Base-by-base conservation (phyloP, 768 basidiomycete species). In the Lactarius pseudohatsudake region DNA sequence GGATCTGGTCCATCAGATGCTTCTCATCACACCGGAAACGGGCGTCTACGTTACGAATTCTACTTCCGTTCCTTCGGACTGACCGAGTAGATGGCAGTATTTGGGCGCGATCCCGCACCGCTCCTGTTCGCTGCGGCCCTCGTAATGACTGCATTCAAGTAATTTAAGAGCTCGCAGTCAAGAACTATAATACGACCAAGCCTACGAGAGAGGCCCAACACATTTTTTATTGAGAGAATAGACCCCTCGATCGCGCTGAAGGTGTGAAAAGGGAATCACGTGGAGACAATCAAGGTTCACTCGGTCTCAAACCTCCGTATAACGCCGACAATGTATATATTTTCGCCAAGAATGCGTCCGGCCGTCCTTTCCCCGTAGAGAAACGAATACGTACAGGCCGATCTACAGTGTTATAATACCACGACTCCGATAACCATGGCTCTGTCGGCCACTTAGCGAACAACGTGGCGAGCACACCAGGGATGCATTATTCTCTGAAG, bases 1-100 rank as follows among this genome's bases (percentile, higher is more conserved):
- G n/a, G 58, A 64, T 64, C 62, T 64, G 53, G 62, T 8, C 66
- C 61, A 67, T 67, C 66, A 62, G 38, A 66, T 5, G 57, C 57
- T 67, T 67, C 62, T 65, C 66, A 67, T 64, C 62, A 64, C 62
- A 38, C 65, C 66, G 62, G 66, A 56, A 26, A 43, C 58, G 66
- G 66, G 16, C 18, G n/a, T 45, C 57, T 67, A 64, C 62, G 66
- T 64, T 67, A 67, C 38, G 58, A 47, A 41, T 60, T 56, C 62
- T 64, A 9, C 58, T 64, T 64, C 66, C 66, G 66, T 67, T 59
- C 53, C 41, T 59, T 54, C 66, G 59, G 43, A 34, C 58, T 47
- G 30, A 61, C 55, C 58, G 41, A 60, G 41, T 2, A 32, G 13
- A 53, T 45, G 61, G 45, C 41, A 45, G 40, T 2, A 55, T 15